phyloP scores from a whole-genome alignment of 805 yeast genomes.

The Candida orba region DNA sequence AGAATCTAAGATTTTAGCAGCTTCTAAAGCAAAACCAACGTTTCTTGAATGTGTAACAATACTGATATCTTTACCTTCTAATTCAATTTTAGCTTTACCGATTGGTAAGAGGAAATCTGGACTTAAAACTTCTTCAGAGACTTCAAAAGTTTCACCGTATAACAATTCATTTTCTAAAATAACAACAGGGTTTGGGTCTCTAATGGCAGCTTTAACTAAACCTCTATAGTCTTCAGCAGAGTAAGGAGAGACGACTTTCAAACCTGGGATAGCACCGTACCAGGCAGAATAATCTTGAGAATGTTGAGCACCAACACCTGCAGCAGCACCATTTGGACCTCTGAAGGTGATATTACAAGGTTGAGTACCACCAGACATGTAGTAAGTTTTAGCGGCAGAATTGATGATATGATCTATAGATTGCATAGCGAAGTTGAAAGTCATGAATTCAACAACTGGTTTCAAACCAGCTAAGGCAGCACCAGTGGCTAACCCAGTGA shows the following conservation, averaged over 20 bases:
- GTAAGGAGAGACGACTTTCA: slow-evolving; percentile 93
- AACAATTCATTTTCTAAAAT: slow-evolving; percentile 93
- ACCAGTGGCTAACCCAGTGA: slow-evolving; percentile 93
- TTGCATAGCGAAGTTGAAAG: slow-evolving; percentile 99
- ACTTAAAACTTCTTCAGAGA: slow-evolving; percentile 81
- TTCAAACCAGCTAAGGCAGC: slow-evolving; percentile 71
- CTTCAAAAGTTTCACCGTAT: slow-evolving; percentile 87
- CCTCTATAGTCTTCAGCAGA: slow-evolving; percentile 96
- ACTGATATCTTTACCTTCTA: slow-evolving; percentile 85
- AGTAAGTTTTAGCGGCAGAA: slow-evolving; percentile 97
- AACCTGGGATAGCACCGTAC: slow-evolving; percentile 98
- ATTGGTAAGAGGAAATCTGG: slow-evolving; percentile 89
- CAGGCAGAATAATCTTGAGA: slow-evolving; percentile 96
- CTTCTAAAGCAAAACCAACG: slow-evolving; percentile 77
- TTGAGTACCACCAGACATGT: slow-evolving; percentile 99
- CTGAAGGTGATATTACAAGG: slow-evolving; percentile 96
- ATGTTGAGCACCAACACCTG: slow-evolving; percentile 99
- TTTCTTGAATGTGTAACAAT: slow-evolving; percentile 90
- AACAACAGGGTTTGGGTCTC: slow-evolving; percentile 98
- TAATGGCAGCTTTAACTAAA: slow-evolving; percentile 88
- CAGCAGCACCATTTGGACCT: slow-evolving; percentile 99
- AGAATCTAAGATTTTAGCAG: slow-evolving; percentile 81
- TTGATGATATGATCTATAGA: slow-evolving; percentile 97
- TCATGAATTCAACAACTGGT: slow-evolving; percentile 98
- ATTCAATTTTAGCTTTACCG: slow-evolving; percentile 93